These are phyloP conservation scores for Dipteronia dyeriana DNA, from an alignment of 345 rosid genomes.

Conservation along the genomic window DNA sequence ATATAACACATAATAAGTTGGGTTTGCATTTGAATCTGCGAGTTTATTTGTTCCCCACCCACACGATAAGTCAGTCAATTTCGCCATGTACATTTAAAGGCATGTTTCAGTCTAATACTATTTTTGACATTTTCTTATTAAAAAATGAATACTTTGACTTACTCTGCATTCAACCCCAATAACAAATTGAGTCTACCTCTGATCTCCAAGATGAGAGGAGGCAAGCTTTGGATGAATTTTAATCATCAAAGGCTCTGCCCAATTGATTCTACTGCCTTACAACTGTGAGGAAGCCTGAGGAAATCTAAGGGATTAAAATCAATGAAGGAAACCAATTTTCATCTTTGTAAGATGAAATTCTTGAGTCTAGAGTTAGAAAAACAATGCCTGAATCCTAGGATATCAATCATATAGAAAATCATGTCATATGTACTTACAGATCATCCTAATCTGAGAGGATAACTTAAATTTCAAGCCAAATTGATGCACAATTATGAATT, in stretches of 20 bases:
- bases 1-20: background rate
- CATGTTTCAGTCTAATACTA: background rate
- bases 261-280: background rate
- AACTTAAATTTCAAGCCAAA: constrained; percentile 1
- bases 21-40: background rate
- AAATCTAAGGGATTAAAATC: background rate
- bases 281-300: background rate
- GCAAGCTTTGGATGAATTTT: background rate
- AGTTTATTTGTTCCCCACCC: background rate
- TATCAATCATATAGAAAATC: background rate
- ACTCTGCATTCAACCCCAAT: background rate
- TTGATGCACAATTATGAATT: background rate
- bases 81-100: background rate
- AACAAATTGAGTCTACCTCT: background rate
- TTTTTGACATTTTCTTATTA: background rate
- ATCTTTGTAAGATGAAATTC: background rate
- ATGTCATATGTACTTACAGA: background rate
- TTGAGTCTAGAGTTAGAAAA: background rate
- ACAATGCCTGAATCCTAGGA: background rate
- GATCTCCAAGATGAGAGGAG: background rate
- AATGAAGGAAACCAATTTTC: background rate
- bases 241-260: background rate
- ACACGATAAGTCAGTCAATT: background rate
- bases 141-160: background rate
- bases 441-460: background rate